A percentile compares a stretch with the other conserved stretches of the same genome.
These are phyloP conservation scores for Talaromyces rugulosus DNA, from an alignment of 2,329 filamentous ascomycete species.

Conservation along the genomic window DNA sequence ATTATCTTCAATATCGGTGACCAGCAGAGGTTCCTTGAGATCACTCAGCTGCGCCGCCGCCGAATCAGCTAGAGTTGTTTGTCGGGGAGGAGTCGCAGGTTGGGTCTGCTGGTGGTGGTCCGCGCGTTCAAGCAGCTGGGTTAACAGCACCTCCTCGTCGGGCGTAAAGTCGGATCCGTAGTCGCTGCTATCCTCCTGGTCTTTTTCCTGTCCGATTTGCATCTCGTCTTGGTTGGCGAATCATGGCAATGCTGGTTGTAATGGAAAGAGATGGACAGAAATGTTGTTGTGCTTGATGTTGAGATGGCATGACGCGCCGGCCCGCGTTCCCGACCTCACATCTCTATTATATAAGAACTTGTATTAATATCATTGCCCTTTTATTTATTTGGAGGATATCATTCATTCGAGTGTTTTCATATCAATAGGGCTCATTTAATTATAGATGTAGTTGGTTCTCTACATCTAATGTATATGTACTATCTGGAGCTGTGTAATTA, in stretches of 20 bases:
- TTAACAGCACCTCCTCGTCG: constrained; percentile 53
- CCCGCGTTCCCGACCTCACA: not conserved
- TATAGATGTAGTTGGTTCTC: no score
- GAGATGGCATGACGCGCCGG: not conserved
- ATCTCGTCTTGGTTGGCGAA: not conserved
- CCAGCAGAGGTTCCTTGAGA: constrained; percentile 17
- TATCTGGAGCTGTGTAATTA: no score
- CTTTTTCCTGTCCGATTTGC: not conserved
- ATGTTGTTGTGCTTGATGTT: not conserved
- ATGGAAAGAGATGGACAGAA: not conserved
- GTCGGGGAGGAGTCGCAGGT: not conserved
- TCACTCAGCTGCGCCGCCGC: constrained; percentile 9
- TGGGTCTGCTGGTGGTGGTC: constrained; percentile 13
- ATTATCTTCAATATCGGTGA: constrained; percentile 43
- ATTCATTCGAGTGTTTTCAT: no score
- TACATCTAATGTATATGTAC: no score
- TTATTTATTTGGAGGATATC: no score
- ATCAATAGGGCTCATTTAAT: no score
- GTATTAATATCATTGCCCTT: no score
- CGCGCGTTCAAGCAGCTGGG: constrained; percentile 47
- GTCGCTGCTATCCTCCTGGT: constrained; percentile 43
- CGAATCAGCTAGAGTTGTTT: not conserved
- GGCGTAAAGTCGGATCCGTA: constrained; percentile 62
- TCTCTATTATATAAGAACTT: no score
- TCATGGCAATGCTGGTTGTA: constrained; percentile 22